These are phyloP conservation scores for Sphaerulina musiva DNA, from an alignment of 2,329 filamentous ascomycete genomes.

Conservation along the genomic window DNA sequence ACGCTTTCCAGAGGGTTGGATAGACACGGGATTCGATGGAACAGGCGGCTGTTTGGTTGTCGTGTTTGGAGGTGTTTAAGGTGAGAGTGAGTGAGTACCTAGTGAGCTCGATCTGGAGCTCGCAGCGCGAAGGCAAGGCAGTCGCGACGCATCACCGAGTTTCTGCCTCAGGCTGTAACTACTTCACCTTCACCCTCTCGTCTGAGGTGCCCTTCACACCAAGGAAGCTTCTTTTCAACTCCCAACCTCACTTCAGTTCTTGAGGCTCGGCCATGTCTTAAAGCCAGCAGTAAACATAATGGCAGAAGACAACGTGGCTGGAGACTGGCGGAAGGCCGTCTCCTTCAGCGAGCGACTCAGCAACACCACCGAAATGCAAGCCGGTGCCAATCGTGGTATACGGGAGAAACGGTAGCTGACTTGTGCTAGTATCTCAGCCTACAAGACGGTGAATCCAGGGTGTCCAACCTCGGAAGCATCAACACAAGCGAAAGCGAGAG, in stretches of 20 bases:
- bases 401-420: constrained; percentile 8
- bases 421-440: constrained; percentile 43
- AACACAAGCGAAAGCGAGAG: constrained; percentile 57
- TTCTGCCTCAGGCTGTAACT: background rate
- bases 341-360: constrained; percentile 43
- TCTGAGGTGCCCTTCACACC: background rate
- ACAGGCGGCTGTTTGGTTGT: background rate
- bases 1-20: background rate
- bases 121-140: background rate
- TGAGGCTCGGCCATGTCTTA: background rate
- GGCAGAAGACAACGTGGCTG: constrained; percentile 17
- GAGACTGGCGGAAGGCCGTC: constrained; percentile 39
- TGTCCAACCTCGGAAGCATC: constrained; percentile 45
- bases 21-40: background rate
- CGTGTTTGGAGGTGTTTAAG: background rate
- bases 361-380: constrained; percentile 45
- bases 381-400: constrained; percentile 20
- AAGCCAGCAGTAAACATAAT: background rate
- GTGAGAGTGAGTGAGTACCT: background rate
- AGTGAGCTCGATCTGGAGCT: constrained; percentile 5
- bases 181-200: background rate
- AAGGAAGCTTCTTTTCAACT: background rate
- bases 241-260: background rate
- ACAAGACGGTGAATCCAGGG: constrained; percentile 41
- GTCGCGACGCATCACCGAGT: constrained; percentile 15